phyloP scores from a whole-genome alignment of 805 yeast species.

The Sugiyamaella smithiae region DNA sequence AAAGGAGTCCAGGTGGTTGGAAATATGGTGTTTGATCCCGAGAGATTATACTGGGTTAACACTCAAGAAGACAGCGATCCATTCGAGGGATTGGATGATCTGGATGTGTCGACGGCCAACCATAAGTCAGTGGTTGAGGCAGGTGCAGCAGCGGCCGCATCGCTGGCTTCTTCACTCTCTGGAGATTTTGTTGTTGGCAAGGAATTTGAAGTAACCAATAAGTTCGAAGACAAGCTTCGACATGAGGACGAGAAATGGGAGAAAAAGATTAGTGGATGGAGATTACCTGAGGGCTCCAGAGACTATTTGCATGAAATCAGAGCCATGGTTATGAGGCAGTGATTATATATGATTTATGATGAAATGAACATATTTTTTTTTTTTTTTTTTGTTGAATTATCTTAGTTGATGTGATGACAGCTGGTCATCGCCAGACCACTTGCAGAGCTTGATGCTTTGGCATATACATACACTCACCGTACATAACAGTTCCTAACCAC shows the following conservation, averaged over 20 bases:
- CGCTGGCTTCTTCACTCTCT: slow-evolving; percentile 5
- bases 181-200: slow-evolving; percentile 33
- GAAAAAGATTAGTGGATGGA: slow-evolving; percentile 35
- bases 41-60: slow-evolving; percentile 57
- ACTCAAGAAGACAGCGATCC: slow-evolving; percentile 38
- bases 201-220: slow-evolving; percentile 33
- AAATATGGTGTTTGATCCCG: slow-evolving; percentile 60
- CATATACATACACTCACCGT: neutral
- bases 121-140: slow-evolving; percentile 2
- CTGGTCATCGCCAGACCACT: too few relatives aligned
- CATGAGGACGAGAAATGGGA: slow-evolving; percentile 38
- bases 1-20: slow-evolving; percentile 46
- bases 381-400: neutral
- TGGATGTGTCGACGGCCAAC: slow-evolving; percentile 25
- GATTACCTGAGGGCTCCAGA: slow-evolving; percentile 24
- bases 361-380: neutral
- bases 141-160: neutral
- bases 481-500: slow-evolving; percentile 1
- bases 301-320: slow-evolving; percentile 35
- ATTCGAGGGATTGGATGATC: slow-evolving; percentile 51
- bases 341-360: neutral
- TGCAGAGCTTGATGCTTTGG: too few relatives aligned
- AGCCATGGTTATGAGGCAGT: slow-evolving; percentile 30
- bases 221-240: slow-evolving; percentile 26
- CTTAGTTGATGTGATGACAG: too few relatives aligned